phyloP scores from a whole-genome alignment of 768 basidiomycete species.

The Scleroderma bovista region DNA sequence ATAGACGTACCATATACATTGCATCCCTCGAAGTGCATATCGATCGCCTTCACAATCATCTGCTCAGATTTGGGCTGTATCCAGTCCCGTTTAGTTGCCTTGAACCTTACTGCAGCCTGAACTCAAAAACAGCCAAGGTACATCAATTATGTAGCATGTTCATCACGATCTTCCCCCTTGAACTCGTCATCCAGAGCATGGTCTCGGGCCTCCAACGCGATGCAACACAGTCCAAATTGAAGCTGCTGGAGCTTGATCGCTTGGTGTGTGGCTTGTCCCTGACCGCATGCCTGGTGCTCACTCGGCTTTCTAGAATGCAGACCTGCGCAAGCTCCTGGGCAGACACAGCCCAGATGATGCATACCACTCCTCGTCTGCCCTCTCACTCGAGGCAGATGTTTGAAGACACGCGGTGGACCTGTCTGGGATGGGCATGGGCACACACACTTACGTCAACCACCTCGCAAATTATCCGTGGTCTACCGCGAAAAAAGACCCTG shows the following conservation, averaged over 20 bases:
- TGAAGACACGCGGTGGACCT: too few relatives aligned
- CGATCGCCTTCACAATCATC: slow-evolving; percentile 57
- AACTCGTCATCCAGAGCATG: too few relatives aligned
- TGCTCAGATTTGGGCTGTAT: slow-evolving; percentile 47
- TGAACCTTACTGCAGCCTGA: slow-evolving; percentile 62
- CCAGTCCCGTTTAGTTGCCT: slow-evolving; percentile 56
- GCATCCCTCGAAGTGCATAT: too few relatives aligned
- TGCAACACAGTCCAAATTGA: too few relatives aligned
- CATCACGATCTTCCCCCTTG: too few relatives aligned
- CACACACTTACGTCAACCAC: too few relatives aligned
- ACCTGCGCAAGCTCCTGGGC: slow-evolving; percentile 27
- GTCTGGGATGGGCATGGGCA: too few relatives aligned
- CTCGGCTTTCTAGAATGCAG: slow-evolving; percentile 26
- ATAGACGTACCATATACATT: slow-evolving; percentile 67
- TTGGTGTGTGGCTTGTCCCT: slow-evolving; percentile 71
- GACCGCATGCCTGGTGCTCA: slow-evolving; percentile 56
- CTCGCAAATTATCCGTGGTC: slow-evolving; percentile 6
- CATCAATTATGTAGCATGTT: too few relatives aligned
- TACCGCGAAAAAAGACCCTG: neutral
- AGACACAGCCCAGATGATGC: slow-evolving; percentile 14
- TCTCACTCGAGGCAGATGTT: too few relatives aligned
- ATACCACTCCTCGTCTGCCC: slow-evolving; percentile 15
- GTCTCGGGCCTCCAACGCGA: too few relatives aligned
- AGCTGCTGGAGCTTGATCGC: too few relatives aligned
- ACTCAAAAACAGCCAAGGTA: slow-evolving; percentile 69